phyloP scores from a whole-genome alignment of 176 grass and related monocot genomes.

The Raddia guianensis region DNA sequence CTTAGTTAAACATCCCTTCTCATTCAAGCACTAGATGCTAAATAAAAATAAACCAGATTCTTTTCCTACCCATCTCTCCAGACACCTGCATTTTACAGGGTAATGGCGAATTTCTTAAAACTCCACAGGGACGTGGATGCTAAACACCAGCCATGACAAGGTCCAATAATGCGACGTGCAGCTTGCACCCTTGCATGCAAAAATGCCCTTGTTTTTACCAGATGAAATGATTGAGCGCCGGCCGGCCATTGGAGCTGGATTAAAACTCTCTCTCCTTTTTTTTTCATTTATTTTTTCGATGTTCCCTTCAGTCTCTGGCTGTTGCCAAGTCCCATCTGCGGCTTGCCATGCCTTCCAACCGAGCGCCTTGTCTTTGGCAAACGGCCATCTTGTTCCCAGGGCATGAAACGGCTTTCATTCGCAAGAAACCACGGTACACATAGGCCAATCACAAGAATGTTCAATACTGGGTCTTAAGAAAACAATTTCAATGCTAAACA shows the following conservation, averaged over 20 bases:
- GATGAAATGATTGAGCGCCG: neutral
- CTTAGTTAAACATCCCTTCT: too few relatives aligned
- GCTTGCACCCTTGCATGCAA: neutral
- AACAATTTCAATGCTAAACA: neutral
- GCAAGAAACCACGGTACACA: neutral
- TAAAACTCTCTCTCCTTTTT: neutral
- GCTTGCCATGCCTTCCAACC: neutral
- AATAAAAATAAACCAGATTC: too few relatives aligned
- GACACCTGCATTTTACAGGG: too few relatives aligned
- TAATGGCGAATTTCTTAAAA: too few relatives aligned
- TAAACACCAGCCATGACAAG: neutral
- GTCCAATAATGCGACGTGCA: slow-evolving; percentile 7
- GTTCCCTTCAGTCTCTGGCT: neutral
- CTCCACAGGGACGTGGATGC: neutral
- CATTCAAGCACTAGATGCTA: too few relatives aligned
- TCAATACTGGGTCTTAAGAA: neutral
- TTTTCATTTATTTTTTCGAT: too few relatives aligned
- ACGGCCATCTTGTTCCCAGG: neutral
- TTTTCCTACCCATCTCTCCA: too few relatives aligned
- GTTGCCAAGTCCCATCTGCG: neutral
- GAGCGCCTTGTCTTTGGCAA: neutral
- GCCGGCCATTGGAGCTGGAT: neutral
- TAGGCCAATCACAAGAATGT: neutral
- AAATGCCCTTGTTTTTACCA: neutral
- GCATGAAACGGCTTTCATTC: neutral